phyloP scores from a whole-genome alignment of 1,284 basidiomycete genomes.

The Malassezia slooffiae region DNA sequence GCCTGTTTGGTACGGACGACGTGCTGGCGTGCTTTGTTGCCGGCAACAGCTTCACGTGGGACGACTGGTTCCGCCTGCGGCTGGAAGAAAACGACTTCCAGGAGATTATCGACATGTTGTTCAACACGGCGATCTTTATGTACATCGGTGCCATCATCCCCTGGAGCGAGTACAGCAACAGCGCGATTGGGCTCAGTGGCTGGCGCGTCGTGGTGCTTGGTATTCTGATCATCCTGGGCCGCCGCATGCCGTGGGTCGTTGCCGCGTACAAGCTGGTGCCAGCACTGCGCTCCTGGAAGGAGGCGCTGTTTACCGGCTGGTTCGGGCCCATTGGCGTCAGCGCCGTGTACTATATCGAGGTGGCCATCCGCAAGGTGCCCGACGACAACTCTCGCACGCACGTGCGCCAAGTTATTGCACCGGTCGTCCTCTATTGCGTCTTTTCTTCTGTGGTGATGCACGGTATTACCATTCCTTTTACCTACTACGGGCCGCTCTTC shows the following conservation, averaged over 20 bases:
- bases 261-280: constrained; percentile 31
- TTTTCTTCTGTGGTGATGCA: constrained; percentile 51
- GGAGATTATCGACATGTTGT: constrained; percentile 52
- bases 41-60: constrained; percentile 47
- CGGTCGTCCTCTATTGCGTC: constrained; percentile 52
- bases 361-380: constrained; percentile 49
- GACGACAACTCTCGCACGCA: constrained; percentile 47
- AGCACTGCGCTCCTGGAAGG: constrained; percentile 28
- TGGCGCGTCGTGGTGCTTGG: constrained; percentile 42
- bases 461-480: constrained; percentile 44
- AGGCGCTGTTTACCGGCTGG: constrained; percentile 40
- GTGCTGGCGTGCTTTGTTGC: constrained; percentile 48
- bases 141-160: constrained; percentile 49
- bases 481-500: constrained; percentile 33
- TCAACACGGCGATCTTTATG: constrained; percentile 50
- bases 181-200: constrained; percentile 22
- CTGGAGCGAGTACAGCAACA: constrained; percentile 28
- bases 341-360: constrained; percentile 51
- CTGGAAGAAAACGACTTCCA: constrained; percentile 53
- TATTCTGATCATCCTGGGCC: constrained; percentile 30
- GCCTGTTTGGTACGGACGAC: constrained; percentile 49
- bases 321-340: constrained; percentile 45
- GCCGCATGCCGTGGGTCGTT: constrained; percentile 40
- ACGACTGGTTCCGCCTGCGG: constrained; percentile 50
- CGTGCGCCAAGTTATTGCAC: constrained; percentile 48